Percentiles rank a stretch among this genome's conserved stretches.
These are phyloP conservation scores for Viola pubescens DNA, from an alignment of 441 rosid species.

Conservation along the genomic window DNA sequence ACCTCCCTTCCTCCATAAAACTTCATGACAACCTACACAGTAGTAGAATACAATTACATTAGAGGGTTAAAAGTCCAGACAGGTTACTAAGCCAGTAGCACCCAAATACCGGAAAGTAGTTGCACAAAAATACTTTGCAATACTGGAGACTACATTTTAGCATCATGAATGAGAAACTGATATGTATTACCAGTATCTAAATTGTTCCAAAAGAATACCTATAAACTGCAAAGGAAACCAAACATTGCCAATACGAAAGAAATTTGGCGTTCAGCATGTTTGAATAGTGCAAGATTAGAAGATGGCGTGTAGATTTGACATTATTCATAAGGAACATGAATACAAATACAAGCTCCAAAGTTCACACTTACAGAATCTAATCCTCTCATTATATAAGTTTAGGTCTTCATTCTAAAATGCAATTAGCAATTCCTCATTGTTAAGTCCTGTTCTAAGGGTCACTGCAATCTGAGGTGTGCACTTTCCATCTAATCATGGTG, in stretches of 20 bases:
- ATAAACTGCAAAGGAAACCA: neutral
- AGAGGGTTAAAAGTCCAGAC: neutral
- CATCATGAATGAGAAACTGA: no score
- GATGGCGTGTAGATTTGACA: slow-evolving; percentile 2
- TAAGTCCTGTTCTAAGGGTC: no score
- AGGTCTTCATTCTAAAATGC: no score
- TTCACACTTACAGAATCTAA: neutral
- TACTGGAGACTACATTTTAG: no score
- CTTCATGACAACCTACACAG: slow-evolving; percentile 55
- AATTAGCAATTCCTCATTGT: no score
- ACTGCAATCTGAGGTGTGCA: no score
- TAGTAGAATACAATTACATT: slow-evolving; percentile 9
- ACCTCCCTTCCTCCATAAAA: slow-evolving; percentile 87
- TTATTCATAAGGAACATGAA: neutral
- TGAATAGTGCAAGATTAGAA: neutral
- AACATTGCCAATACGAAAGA: neutral
- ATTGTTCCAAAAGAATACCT: no score
- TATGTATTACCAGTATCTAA: no score
- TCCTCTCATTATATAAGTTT: no score
- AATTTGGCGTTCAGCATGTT: neutral
- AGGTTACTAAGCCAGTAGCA: neutral
- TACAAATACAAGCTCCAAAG: neutral
- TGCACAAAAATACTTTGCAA: neutral
- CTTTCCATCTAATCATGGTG: no score
- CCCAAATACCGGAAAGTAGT: neutral